A percentile compares a stretch with the other conserved stretches of the same genome.
These are phyloP conservation scores for Arthroderma sp. DNA, from an alignment of 2,329 filamentous ascomycete genomes.

Conservation along the genomic window DNA sequence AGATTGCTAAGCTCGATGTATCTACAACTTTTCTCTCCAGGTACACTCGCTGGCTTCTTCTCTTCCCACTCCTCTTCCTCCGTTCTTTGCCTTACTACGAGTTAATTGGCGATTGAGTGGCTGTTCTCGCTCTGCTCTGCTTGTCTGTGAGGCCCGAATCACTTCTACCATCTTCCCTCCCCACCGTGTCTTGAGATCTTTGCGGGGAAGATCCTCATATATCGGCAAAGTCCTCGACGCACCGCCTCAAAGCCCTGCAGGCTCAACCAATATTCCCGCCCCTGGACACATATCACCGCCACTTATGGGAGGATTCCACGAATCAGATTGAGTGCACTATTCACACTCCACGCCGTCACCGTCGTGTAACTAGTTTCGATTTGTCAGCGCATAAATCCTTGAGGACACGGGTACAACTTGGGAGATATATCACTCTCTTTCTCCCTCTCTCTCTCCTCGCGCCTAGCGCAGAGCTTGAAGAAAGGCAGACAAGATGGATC, in stretches of 20 bases:
- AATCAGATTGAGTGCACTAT: not conserved
- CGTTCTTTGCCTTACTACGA: not conserved
- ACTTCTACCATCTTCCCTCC: not conserved
- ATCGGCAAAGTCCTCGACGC: not conserved
- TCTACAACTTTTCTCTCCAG: not conserved
- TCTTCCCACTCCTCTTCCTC: not conserved
- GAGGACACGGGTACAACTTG: not conserved
- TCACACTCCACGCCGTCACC: not conserved
- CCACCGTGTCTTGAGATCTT: not conserved
- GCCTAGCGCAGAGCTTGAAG: slow-evolving; percentile 4
- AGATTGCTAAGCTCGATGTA: not conserved
- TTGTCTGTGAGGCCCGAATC: not conserved
- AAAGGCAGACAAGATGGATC: slow-evolving; percentile 35
- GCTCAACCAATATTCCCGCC: not conserved
- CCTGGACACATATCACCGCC: not conserved
- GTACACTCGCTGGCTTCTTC: not conserved
- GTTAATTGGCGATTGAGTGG: not conserved
- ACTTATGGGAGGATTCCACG: not conserved
- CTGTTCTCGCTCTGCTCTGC: not conserved
- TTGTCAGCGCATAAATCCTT: slow-evolving; percentile 1
- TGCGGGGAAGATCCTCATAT: not conserved
- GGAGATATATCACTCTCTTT: not conserved
- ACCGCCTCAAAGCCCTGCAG: not conserved
- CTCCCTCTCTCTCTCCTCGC: not conserved
- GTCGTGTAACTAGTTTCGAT: not conserved